Base-by-base conservation (phyloP, 2,329 filamentous ascomycete species). In the Acrocalymma vagum region DNA sequence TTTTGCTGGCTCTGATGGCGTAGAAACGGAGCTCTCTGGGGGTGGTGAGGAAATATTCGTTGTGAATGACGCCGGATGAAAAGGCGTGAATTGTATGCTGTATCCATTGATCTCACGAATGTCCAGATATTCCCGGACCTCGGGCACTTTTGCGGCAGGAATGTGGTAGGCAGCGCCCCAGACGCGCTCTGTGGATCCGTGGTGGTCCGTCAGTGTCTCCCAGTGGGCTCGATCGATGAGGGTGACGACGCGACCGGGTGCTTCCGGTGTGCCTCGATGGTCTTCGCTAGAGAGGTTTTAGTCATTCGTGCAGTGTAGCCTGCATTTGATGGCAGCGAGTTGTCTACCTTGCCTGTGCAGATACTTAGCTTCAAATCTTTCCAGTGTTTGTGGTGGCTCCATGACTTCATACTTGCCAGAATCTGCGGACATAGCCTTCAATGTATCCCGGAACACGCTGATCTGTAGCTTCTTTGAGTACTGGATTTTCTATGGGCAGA, bases 91-190 rank as follows among this genome's bases (percentile, higher is more conserved):
- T 71, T 96, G 92, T 54, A 96, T 95, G 38, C 86, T 89, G 72
- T 99, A 99, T 17, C 94, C 94, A 73, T 97, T 96, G 65, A 97
- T 96, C 72, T 99, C 94, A 29, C 94, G 86, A 53, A 96, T 93
- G 70, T 97, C 92, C 31, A 99, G 88, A 68, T 96, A 96, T 43
- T 85, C 81, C 55, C 89, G 86, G 4, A 96, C 93, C 72, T 93
- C 86, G 45, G 84, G 79, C 15, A 95, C 90, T 53, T 85, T 81
- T 2, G 82, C 77, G 6, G 85, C 71, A 18, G 80, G 78, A 70
- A 96, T 93, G 63, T 93, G 88, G 74, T 96, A 95, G 51, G 93
- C 94, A 11, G 90, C 88, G 42, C 94, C 94, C 92, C 92, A 97
- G 58, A 96, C 90, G 20, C 55, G 58, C 74, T 79, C 38, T 82